Base-by-base conservation (phyloP, 2,329 filamentous ascomycete species). In the Lanzia echinophila region DNA sequence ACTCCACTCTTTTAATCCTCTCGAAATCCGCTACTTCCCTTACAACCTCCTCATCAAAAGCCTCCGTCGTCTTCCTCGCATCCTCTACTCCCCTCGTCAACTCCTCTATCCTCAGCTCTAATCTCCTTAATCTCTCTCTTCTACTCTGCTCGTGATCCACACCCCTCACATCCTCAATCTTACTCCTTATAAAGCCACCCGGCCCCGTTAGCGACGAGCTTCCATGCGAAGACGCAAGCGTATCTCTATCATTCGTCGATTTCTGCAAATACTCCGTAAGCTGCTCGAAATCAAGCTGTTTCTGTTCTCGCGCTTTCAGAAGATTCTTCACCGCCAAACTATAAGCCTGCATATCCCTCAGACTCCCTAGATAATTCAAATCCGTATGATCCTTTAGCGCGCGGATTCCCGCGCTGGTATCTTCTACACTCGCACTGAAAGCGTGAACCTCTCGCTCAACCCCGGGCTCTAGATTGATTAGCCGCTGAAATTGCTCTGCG, bases 261-360 rank as follows among this genome's bases (percentile, higher is more conserved):
- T 95, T 96, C 73, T 88, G 88, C 51, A 96, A 87, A 70, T 97
- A 97, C 68, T 97, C 92, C 28, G 90, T 95, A 33, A 99, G 79
- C 60, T 90, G 91, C 72, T 99, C 94, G 66, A 92, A 96, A 73
- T 99, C 94, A 55, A 99, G 86, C 70, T 99, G 94, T 69, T 99
- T 99, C 73, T 95, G 90, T 73, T 99, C 94, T 34, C 94, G 86
- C 1, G 89, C 89, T 70, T 95, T 95, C 59, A 99, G 83, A 5
- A 99, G 83, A 22, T 83, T 79, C 71, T 95, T 95, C 45, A 97
- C 76, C 0, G 90, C 87, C n/a, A 81, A 74, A 60, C 90, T 92
- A 71, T 97, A 99, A 24, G 90, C 87, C 64, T 95, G 88, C 91
- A 97, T 96, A 72, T 99, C 94, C 48, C 90, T 84, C 50, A 99